Evolutionary conservation across 2,329 filamentous ascomycete genomes (phyloP), one percentile per base, ranked within the genome.

Genomic region (Cylindrodendrum hubeiense): DNA sequence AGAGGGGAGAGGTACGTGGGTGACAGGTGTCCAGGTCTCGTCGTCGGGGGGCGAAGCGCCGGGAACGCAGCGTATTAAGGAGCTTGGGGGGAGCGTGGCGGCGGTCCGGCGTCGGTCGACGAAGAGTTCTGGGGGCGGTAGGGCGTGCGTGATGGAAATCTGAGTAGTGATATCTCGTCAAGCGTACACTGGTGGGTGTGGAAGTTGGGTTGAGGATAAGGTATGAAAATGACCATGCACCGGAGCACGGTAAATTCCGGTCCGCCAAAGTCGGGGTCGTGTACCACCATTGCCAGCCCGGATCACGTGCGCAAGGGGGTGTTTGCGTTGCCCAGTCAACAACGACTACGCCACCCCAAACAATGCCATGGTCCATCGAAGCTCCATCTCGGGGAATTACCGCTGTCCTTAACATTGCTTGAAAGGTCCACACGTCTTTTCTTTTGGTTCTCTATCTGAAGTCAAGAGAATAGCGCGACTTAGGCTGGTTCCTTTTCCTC

Each of bases 161-260:
- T 68, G 71, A 67, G 67, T 74, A 71, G 70, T 60, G 65, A 75
- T 75, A 73, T 73, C 68, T 74, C 71, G 71, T 76, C 71, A 70
- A 68, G 57, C 58, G 69, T 74, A 70, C 69, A 69, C 66, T 67
- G 60, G 67, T 67, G 62, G 68, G 69, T 74, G 71, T 70, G 68
- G 66, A 70, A 60, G 70, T 77, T 74, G 66, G 75, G 74, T 74
- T 71, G 67, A 76, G 70, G 71, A 74, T 71, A 76, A 76, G 75
- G 76, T 71, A 73, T 73, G 75, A 76, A 76, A 77, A 76, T 69
- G 76, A 71, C 72, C 69, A 71, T 69, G 71, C 63, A 69, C 67
- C 65, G 68, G 69, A 71, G 61, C 60, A 73, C 69, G 71, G 72
- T 66, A 77, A 70, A 71, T 75, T 73, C 76, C 75, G 75, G 66